Base-by-base conservation (phyloP, 371 early-diverging fungal genomes). In the Apophysomyces ossiformis region DNA sequence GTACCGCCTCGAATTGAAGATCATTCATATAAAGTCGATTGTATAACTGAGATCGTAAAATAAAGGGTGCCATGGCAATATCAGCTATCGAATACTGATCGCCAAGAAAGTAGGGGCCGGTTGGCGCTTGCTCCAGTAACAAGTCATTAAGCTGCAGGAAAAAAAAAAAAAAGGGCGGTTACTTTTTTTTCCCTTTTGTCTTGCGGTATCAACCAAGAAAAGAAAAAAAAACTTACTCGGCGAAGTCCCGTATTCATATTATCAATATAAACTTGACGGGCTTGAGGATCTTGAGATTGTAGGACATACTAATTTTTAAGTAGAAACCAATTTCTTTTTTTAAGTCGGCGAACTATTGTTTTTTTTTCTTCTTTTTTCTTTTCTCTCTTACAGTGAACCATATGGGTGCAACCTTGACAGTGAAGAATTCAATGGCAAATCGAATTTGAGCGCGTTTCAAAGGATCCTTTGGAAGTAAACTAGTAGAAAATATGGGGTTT, bases 71-170 rank as follows among this genome's bases (percentile, higher is more conserved):
- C 15, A 79, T 62, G 8, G 78, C 77, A 54, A 89, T 66, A 65
- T 90, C 91, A 3, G 89, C 90, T 37, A 86, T 64, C 12, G 86
- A 83, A 47, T 78, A 89, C 37, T 79, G 67, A n/a, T 71, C 66
- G 32, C 89, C 89, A 18, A 84, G 63, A 77, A 88, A 88, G 69
- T 85, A 90, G 15, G 90, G 90, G 0, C 90, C 90, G 0, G 76
- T 72, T 16, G 78, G 35, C 39, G 82, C 71, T 67, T 85, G 86
- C 60, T 70, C 66, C 37, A 64, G 63, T 37, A 86, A 72, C 46
- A 85, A 72, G 15, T 79, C 76, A 64, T 77, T 79, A n/a, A 78
- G 56, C 69, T 68, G 66, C 13, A 38, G 63, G 5, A 70, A 57
- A 9, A 63, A 61, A 6, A 37, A 69, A n/a, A 26, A 26, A 26